Percentiles rank a stretch among this genome's conserved stretches.
Evolutionary conservation across 2,329 filamentous ascomycete species (phyloP).

Genomic region (Gnomoniopsis smithogilvyi): DNA sequence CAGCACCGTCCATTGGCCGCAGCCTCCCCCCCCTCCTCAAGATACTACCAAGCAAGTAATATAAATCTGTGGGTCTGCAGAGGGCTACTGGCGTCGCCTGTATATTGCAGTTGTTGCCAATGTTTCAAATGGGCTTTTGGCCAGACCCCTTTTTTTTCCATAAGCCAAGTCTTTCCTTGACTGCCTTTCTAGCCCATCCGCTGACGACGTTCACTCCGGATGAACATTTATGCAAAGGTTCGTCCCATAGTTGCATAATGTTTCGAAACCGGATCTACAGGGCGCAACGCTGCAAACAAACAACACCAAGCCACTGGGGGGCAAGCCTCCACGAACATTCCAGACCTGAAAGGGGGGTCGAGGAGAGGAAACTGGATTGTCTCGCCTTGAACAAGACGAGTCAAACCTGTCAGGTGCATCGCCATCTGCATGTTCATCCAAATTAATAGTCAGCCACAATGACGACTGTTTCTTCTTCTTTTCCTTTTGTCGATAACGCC

Average conservation of each 20-base stretch:
- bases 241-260: not conserved
- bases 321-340: not conserved
- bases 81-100: slow-evolving; percentile 4
- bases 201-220: not conserved
- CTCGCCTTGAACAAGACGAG: too few species aligned
- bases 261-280: slow-evolving; percentile 9
- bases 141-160: not conserved
- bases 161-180: not conserved
- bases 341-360: not conserved
- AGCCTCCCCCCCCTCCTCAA: not conserved
- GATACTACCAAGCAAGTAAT: too few species aligned
- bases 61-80: not conserved
- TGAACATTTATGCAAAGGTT: slow-evolving; percentile 5
- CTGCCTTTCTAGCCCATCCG: not conserved
- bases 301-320: too few species aligned
- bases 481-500: too few species aligned
- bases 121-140: slow-evolving; percentile 6
- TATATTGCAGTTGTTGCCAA: slow-evolving; percentile 7
- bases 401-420: too few species aligned
- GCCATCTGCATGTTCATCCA: too few species aligned
- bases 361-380: too few species aligned
- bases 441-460: too few species aligned
- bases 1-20: slow-evolving; percentile 2
- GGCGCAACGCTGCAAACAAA: not conserved
- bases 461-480: too few species aligned